A percentile compares a stretch with the other conserved stretches of the same genome.
Conservation (phyloP, 495 filamentous ascomycete genomes). For the Penicillium robsamsonii region DNA sequence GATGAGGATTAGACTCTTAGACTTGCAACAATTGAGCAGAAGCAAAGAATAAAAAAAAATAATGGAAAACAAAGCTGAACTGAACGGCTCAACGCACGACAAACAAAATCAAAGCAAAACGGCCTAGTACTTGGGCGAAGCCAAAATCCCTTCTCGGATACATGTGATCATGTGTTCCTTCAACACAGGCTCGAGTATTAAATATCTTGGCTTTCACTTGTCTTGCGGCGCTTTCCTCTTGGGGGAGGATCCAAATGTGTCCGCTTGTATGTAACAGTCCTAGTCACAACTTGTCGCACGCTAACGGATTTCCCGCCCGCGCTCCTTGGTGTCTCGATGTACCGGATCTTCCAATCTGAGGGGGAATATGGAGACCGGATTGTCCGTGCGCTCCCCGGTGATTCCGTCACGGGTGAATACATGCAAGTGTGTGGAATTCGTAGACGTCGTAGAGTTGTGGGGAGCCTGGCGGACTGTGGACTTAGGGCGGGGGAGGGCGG, state of each 20-base stretch:
- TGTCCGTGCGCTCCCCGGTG: not conserved
- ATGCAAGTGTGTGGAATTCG: not conserved
- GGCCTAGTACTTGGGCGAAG: too few species aligned
- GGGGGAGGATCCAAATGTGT: constrained; percentile 41
- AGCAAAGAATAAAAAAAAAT: too few species aligned
- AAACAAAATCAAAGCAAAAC: too few species aligned
- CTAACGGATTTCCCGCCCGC: constrained; percentile 37
- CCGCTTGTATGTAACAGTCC: constrained; percentile 48
- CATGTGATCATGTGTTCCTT: too few species aligned
- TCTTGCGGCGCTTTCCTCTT: constrained; percentile 44
- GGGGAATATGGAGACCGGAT: constrained; percentile 41
- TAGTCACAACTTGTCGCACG: constrained; percentile 49
- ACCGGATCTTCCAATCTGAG: constrained; percentile 40
- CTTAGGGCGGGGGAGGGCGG: constrained; percentile 29
- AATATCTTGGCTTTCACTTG: constrained; percentile 4
- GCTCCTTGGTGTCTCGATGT: constrained; percentile 35
- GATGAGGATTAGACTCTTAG: too few species aligned
- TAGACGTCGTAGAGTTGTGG: not conserved
- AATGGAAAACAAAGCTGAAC: too few species aligned
- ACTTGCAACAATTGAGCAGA: too few species aligned
- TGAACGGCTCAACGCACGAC: too few species aligned
- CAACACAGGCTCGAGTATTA: not conserved
- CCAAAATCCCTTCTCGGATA: too few species aligned
- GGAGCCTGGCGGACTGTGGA: not conserved
- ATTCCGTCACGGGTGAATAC: too few species aligned